These are phyloP conservation scores for Tricholoma flavovirens DNA, from an alignment of 768 basidiomycete genomes.

Conservation along the genomic window DNA sequence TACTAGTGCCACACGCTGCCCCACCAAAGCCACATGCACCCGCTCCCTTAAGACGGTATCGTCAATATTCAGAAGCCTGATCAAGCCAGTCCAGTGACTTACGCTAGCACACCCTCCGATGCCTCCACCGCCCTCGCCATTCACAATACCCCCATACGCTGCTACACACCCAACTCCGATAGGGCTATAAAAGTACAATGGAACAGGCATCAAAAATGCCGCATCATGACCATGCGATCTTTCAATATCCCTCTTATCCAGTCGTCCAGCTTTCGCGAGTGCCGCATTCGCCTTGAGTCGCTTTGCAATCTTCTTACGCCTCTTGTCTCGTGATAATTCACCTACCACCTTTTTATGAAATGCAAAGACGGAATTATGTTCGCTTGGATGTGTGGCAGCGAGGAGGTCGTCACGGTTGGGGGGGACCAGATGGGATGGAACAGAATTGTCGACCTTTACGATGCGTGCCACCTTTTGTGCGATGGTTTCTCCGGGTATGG, in stretches of 20 bases:
- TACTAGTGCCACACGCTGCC: background rate
- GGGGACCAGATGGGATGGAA: slow-evolving; percentile 26
- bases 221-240: slow-evolving; percentile 16
- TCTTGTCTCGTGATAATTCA: background rate
- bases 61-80: background rate
- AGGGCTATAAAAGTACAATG: slow-evolving; percentile 12
- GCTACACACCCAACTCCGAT: slow-evolving; percentile 18
- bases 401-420: slow-evolving; percentile 28
- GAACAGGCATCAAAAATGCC: slow-evolving; percentile 37
- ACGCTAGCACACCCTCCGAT: slow-evolving; percentile 23
- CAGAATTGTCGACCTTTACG: slow-evolving; percentile 8
- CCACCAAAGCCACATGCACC: background rate
- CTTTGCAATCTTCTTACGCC: background rate
- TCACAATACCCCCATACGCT: slow-evolving; percentile 11
- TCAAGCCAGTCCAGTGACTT: background rate
- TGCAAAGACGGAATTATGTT: slow-evolving; percentile 10
- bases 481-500: slow-evolving; percentile 35
- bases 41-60: background rate
- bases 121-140: slow-evolving; percentile 16
- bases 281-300: slow-evolving; percentile 10
- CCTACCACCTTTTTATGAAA: background rate
- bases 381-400: slow-evolving; percentile 46
- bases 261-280: slow-evolving; percentile 19
- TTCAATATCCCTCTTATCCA: slow-evolving; percentile 8
- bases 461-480: slow-evolving; percentile 32